Evolutionary conservation across 148 eudicot species (phyloP), one percentile per base, ranked within the genome.

Genomic region (Camellia sinensis): DNA sequence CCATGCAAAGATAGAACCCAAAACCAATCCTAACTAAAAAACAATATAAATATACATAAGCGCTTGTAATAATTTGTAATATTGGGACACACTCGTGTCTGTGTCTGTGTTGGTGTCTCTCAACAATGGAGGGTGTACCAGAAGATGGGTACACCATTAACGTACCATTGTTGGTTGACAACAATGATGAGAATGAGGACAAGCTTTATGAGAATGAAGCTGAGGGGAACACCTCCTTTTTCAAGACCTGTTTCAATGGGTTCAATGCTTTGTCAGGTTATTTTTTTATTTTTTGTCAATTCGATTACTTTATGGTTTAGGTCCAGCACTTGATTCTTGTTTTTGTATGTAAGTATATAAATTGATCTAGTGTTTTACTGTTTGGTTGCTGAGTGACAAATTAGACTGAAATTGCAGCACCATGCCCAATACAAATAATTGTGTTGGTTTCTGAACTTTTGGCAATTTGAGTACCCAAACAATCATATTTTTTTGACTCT

Each of bases 191-290:
- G 50, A 52, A 74, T 11, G 54, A 18, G 9, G 13, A 50, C 22
- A n/a, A 53, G 56, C 37, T 63, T 66, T 41, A 54, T 73, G 73
- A 3, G 37, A 44, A 40, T 45, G 79, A 81, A 19, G 67, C 62
- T 22, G 40, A 15, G 48, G 56, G 81, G 17, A 56, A 63, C 67
- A 78, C 81, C 61, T 82, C 84, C 50, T 82, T 72, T 52, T 82
- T 78, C 81, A 82, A 82, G 57, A 78, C 81, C 40, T 82, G 80
- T 29, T 72, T 82, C 73, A 82, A 82, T 82, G 84, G 81, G 14
- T 78, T 82, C 78, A 82, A 82, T 57, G 84, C 84, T 64, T 78
- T 82, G 63, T 82, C 84, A 77, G 84, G 84, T 82, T 53, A 5
- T 19, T 14, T 1, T 48, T 18, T 67, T 13, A 1, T 5, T 3